Evolutionary conservation across 176 grass and related monocot species (phyloP), one percentile per base, ranked within the genome.

Genomic region (Puccinellia tenuiflora): DNA sequence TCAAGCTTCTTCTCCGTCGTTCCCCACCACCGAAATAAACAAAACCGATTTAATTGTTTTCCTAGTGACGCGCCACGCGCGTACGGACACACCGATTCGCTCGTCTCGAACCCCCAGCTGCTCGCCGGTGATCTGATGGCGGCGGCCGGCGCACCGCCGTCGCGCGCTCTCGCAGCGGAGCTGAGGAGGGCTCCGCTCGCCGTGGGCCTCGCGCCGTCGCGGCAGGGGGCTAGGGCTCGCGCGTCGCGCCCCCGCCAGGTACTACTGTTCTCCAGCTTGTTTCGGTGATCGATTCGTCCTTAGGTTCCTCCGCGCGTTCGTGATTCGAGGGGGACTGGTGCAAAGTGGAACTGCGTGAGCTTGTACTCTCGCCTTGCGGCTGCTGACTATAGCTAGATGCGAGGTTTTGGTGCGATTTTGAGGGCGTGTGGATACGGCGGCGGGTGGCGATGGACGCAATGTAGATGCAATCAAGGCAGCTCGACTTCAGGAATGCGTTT

Each of bases 101-200:
- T 52, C 37, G 4, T 24, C 79, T 64, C 48, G 38, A 16, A 70
- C 75, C 59, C 59, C 68, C 13, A n/a, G 3, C n/a, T 28, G 50
- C 81, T 64, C 79, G 59, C 65, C 81, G 82, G 74, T 80, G 92
- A 90, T 92, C 84, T 69, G 73, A 97, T 94, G 94, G 80, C 89
- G 78, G 81, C 80, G 6, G 59, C 45, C 3, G 43, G 48, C 72
- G 14, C 21, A 6, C 39, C 71, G 79, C 64, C 63, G 88, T 64
- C 83, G 34, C 55, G 47, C 55, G 46, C 79, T 1, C 13, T 83
- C 29, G 24, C 56, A 56, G 65, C 35, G 21, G 79, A 73, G 55
- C 30, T 18, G 37, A 74, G 73, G 79, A 78, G 88, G 46, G 66
- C 18, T 30, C 29, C 47, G 12, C n/a, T 79, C 30, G 7, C 84